phyloP scores from a whole-genome alignment of 2,329 filamentous ascomycete species.

The Aspergillus piperis region DNA sequence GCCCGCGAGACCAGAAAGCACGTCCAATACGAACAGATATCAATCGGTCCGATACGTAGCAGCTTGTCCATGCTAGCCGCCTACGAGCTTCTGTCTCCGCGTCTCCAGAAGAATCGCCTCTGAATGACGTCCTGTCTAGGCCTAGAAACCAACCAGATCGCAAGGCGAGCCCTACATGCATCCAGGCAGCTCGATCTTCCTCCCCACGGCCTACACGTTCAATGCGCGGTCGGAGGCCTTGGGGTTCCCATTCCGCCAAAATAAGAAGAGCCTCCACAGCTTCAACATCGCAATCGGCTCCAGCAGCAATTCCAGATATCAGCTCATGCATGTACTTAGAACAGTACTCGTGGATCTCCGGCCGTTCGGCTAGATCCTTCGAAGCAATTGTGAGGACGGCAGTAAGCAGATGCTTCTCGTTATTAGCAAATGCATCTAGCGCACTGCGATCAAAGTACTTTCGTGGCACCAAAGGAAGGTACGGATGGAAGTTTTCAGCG shows the following conservation, averaged over 20 bases:
- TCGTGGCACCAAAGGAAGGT: slow-evolving; percentile 67
- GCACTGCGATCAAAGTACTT: slow-evolving; percentile 58
- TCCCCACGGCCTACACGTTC: slow-evolving; percentile 69
- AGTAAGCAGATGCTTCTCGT: slow-evolving; percentile 68
- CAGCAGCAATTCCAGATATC: slow-evolving; percentile 66
- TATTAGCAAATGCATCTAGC: slow-evolving; percentile 58
- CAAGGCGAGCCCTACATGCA: slow-evolving; percentile 71
- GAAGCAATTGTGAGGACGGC: slow-evolving; percentile 71
- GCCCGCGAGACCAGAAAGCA: slow-evolving; percentile 73
- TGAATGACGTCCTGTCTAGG: slow-evolving; percentile 68
- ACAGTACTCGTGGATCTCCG: slow-evolving; percentile 65
- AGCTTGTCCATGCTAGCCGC: slow-evolving; percentile 68
- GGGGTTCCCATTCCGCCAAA: slow-evolving; percentile 72
- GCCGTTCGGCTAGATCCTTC: slow-evolving; percentile 67
- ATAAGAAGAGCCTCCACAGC: slow-evolving; percentile 70
- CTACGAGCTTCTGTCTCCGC: slow-evolving; percentile 63
- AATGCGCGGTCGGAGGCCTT: slow-evolving; percentile 61
- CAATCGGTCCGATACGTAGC: slow-evolving; percentile 67
- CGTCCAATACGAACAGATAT: slow-evolving; percentile 72
- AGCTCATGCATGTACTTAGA: slow-evolving; percentile 70
- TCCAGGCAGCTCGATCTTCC: slow-evolving; percentile 74
- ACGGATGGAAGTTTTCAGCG: slow-evolving; percentile 67
- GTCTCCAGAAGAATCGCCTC: slow-evolving; percentile 60
- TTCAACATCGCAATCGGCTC: slow-evolving; percentile 67
- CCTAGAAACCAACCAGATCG: slow-evolving; percentile 70